Evolutionary conservation across 2,329 filamentous ascomycete genomes (phyloP).

Genomic region (Verticillium klebahnii): DNA sequence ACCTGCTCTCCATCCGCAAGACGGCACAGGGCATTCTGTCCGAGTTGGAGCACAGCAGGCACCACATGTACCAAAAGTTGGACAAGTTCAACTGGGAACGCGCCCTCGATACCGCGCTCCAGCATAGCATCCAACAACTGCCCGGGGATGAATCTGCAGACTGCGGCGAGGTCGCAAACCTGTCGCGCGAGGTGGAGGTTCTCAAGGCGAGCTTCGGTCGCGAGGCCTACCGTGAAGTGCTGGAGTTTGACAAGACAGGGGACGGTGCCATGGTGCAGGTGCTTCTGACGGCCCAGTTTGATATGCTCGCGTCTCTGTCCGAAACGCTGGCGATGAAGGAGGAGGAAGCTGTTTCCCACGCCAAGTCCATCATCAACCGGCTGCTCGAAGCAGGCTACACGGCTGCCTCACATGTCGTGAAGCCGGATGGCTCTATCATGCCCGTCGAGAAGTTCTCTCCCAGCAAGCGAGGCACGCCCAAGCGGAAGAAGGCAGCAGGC

Average conservation of each 20-base stretch:
- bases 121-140: constrained; percentile 78
- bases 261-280: constrained; percentile 77
- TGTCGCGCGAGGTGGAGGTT: constrained; percentile 80
- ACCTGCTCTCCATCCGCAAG: constrained; percentile 72
- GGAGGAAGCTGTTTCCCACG: constrained; percentile 74
- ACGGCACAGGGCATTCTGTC: constrained; percentile 83
- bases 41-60: constrained; percentile 84
- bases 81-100: constrained; percentile 83
- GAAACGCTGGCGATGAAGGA: constrained; percentile 80
- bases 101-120: constrained; percentile 78
- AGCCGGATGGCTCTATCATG: constrained; percentile 69
- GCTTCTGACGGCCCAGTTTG: constrained; percentile 85
- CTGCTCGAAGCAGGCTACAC: constrained; percentile 73
- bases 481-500: constrained; percentile 56
- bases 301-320: constrained; percentile 78
- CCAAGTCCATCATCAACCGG: constrained; percentile 70
- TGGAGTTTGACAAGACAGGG: constrained; percentile 78
- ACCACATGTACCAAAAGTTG: constrained; percentile 83
- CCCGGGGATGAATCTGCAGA: constrained; percentile 45
- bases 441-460: constrained; percentile 66
- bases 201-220: constrained; percentile 78
- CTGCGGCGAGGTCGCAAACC: constrained; percentile 61
- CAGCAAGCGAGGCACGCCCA: constrained; percentile 69
- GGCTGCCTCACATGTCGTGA: constrained; percentile 78
- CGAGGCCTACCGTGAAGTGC: constrained; percentile 70